Base-by-base conservation (phyloP, 768 basidiomycete genomes). In the Mycena rosella region DNA sequence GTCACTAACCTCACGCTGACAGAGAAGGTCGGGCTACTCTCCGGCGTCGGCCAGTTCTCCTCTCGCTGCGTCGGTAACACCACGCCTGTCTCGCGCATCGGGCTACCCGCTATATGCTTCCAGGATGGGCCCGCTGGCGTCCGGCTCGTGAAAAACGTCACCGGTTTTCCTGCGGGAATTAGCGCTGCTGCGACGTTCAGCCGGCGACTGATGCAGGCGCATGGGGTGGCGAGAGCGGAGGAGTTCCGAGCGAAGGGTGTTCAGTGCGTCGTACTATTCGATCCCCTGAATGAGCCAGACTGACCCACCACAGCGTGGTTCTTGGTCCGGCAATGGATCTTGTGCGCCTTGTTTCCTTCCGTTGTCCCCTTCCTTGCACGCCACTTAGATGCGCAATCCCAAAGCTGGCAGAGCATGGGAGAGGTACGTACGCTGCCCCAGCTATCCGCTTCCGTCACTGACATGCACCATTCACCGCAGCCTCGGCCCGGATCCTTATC, bases 211-310 rank as follows among this genome's bases (percentile, higher is more conserved):
- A 85, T 86, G 78, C 78, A 82, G 66, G 70, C 76, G 40, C 78
- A 85, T 17, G 85, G 81, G 9, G 69, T 72, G 30, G 83, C 84
- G 0, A 80, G 87, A 78, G 86, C 83, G 17, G 58, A 78, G 48
- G 87, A 88, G 73, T 84, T 84, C 74, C 74, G 77, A 30, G 81
- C 76, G 32, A 83, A 85, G 70, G 87, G 87, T 9, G 81, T 83
- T 10, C 74, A 87, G 72, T 51, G 80, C 69, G 13, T 74, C 11
- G 17, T 30, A 11, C 22, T 14, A 60, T 15, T 9, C n/a, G n/a
- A n/a, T n/a, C n/a, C n/a, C n/a, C n/a, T n/a, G n/a, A 22, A 13
- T 9, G 14, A n/a, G 11, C 3, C 11, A 20, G 9, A 15, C 15
- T 40, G 30, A 36, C 29, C 24, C 49, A 11, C 5, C n/a, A 3